Base-by-base conservation (phyloP, 768 basidiomycete genomes). In the Tricholoma saponaceum region DNA sequence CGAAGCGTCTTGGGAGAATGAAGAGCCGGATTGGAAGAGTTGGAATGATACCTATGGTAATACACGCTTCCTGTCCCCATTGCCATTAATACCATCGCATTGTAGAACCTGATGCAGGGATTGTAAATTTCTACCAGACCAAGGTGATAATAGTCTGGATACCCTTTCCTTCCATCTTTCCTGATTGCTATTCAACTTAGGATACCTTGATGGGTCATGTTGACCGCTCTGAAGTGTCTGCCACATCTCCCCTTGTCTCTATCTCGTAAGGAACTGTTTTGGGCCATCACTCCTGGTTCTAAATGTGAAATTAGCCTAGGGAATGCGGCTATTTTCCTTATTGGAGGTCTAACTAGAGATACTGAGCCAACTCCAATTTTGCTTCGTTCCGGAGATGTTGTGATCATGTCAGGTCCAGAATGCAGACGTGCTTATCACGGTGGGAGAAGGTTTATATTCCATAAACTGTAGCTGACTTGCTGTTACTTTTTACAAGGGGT, bases 131-230 rank as follows among this genome's bases (percentile, higher is more conserved):
- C 67, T 98, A 97, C 67, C 91, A 95, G 70, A 81, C 79, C 46
- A 89, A 86, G 71, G 86, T 82, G 30, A 39, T 65, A 22, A 14
- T 37, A 2, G 20, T 52, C 18, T 26, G 2, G 25, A 14, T 25
- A 26, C 23, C 13, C 50, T n/a, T 23, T 14, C 32, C 14, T 7
- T 23, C 32, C 54, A 18, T 50, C 32, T 39, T 52, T 18, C 51
- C 55, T 26, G 47, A 56, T 3, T 43, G 5, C 20, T 55, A 41
- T 54, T 30, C 32, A 5, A 33, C 13, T n/a, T 59, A 86, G 82
- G 95, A 98, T 61, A 92, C 94, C 0, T 82, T 99, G 18, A 98
- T 98, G 89, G 96, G 84, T 0, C 96, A 99, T 69, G 92, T 97
- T n/a, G 96, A 99, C 70, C 89, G 92, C 18, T 94, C 95, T 20